phyloP scores from a whole-genome alignment of 805 yeast species.

The Kodamaea neixiangensis region DNA sequence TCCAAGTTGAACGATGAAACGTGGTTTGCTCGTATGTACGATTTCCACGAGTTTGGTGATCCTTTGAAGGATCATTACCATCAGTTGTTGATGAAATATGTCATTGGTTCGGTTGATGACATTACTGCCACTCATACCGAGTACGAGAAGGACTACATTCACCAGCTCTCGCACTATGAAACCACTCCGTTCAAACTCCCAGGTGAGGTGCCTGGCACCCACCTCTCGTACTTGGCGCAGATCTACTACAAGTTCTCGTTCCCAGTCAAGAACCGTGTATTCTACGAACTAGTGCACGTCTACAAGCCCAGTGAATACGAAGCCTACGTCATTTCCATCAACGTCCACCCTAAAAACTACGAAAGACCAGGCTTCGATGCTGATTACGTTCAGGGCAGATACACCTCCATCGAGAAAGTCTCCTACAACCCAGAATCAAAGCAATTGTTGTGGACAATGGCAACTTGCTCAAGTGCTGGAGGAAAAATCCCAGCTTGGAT shows the following conservation, averaged over 20 bases:
- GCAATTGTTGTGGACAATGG: constrained; percentile 38
- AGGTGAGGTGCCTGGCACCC: constrained; percentile 16
- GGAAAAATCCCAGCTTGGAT: constrained; percentile 42
- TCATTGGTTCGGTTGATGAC: constrained; percentile 16
- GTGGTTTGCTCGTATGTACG: constrained; percentile 18
- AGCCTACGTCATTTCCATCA: constrained; percentile 34
- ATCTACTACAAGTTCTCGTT: constrained; percentile 37
- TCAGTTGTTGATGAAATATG: constrained; percentile 11
- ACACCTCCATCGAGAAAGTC: constrained; percentile 39
- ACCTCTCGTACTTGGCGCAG: constrained; percentile 31
- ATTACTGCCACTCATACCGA: constrained; percentile 32
- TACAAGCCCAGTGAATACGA: constrained; percentile 16
- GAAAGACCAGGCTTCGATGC: constrained; percentile 16
- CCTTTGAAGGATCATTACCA: constrained; percentile 14
- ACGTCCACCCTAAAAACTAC: constrained; percentile 31
- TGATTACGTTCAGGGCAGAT: constrained; percentile 30
- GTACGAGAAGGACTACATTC: constrained; percentile 38
- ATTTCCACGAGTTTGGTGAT: constrained; percentile 16
- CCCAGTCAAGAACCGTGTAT: constrained; percentile 37
- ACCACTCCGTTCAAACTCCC: constrained; percentile 19
- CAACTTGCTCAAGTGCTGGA: constrained; percentile 40
- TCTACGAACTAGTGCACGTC: constrained; percentile 38
- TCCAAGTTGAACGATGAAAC: constrained; percentile 14
- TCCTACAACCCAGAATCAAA: constrained; percentile 20
- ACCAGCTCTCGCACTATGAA: constrained; percentile 30